Evolutionary conservation across 2,329 filamentous ascomycete species (phyloP).

Genomic region (Cladorrhinum sp.): DNA sequence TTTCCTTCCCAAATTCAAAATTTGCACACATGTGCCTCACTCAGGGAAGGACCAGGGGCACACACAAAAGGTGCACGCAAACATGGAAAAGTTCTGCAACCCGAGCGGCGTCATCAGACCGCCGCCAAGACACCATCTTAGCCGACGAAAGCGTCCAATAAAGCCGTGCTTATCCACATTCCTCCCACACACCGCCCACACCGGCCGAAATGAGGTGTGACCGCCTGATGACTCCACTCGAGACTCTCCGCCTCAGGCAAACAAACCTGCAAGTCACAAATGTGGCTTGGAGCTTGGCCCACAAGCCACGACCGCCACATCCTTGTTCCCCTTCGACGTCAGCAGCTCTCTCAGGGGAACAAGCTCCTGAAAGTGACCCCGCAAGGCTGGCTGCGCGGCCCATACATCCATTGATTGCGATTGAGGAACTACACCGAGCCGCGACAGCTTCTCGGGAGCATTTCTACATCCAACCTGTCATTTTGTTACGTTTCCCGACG

Average conservation of each 20-base stretch:
- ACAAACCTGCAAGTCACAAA: constrained; percentile 10
- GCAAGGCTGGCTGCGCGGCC: constrained; percentile 24
- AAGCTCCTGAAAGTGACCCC: constrained; percentile 20
- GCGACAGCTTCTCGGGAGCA: not conserved
- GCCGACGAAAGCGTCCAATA: constrained; percentile 6
- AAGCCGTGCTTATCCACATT: constrained; percentile 7
- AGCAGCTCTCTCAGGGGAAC: constrained; percentile 17
- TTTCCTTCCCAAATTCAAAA: not conserved
- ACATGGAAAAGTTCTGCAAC: not conserved
- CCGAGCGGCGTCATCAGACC: not conserved
- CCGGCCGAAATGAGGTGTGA: constrained; percentile 11
- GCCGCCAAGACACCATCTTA: constrained; percentile 1
- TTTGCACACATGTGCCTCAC: not conserved
- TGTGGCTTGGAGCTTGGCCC: not conserved
- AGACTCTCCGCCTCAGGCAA: not conserved
- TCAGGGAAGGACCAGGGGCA: not conserved
- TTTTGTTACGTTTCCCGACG: not conserved
- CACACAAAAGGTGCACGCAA: not conserved
- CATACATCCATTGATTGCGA: not conserved
- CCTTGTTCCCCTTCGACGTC: not conserved
- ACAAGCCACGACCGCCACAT: constrained; percentile 17
- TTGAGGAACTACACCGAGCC: constrained; percentile 10
- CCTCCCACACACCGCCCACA: not conserved
- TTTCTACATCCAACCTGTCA: not conserved
- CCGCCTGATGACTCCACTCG: constrained; percentile 23